A percentile compares a stretch with the other conserved stretches of the same genome.
phyloP scores from a whole-genome alignment of 805 yeast genomes.

The Yarrowia deformans region DNA sequence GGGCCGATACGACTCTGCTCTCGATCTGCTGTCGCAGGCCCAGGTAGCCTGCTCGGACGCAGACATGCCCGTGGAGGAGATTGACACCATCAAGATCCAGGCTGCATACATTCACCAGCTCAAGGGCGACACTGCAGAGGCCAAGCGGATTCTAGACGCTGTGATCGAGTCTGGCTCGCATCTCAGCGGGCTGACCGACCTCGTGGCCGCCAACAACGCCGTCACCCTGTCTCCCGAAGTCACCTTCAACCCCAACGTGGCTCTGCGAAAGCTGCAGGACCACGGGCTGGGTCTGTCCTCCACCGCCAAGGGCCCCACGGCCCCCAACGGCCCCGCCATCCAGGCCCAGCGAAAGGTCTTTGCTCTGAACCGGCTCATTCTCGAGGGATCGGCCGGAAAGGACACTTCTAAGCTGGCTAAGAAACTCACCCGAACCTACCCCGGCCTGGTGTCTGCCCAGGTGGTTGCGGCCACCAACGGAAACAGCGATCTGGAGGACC shows the following conservation, averaged over 20 bases:
- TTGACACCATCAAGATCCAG: slow-evolving; percentile 65
- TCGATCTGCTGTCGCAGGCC: slow-evolving; percentile 58
- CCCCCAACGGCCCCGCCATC: slow-evolving; percentile 27
- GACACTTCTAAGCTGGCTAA: slow-evolving; percentile 43
- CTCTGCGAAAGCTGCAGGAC: slow-evolving; percentile 41
- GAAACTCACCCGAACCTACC: slow-evolving; percentile 41
- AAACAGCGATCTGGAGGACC: slow-evolving; percentile 31
- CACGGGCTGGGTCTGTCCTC: slow-evolving; percentile 32
- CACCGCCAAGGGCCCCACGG: slow-evolving; percentile 21
- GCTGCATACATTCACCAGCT: slow-evolving; percentile 61
- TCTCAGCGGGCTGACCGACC: slow-evolving; percentile 39
- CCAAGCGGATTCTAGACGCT: slow-evolving; percentile 52
- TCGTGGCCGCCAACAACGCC: slow-evolving; percentile 33
- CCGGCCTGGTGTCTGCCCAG: slow-evolving; percentile 42
- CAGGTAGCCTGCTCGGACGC: slow-evolving; percentile 54
- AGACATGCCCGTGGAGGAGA: slow-evolving; percentile 59
- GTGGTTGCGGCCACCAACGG: slow-evolving; percentile 37
- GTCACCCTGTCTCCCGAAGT: slow-evolving; percentile 20
- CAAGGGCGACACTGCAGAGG: slow-evolving; percentile 51
- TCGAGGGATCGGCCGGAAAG: slow-evolving; percentile 53
- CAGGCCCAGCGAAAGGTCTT: slow-evolving; percentile 46
- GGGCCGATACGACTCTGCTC: slow-evolving; percentile 53
- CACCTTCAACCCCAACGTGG: slow-evolving; percentile 43
- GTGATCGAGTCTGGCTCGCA: slow-evolving; percentile 45
- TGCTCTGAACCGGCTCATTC: slow-evolving; percentile 53